Conservation (phyloP, 2,329 filamentous ascomycete species). For the Talaromyces sp. region DNA sequence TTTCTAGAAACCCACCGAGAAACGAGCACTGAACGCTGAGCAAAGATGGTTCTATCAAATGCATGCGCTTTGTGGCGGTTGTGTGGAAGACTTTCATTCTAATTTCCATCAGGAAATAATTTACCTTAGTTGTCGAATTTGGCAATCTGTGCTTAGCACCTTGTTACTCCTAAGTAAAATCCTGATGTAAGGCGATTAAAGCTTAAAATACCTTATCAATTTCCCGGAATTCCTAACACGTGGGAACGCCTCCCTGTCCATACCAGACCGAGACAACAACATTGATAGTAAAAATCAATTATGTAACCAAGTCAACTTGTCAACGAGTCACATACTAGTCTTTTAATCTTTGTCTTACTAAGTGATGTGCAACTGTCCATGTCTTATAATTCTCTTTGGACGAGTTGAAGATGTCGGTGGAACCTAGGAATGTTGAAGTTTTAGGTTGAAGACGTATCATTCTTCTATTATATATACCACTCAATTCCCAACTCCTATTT, state of each 20-base stretch:
- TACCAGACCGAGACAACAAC: conserved; percentile 16
- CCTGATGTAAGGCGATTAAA: neutral
- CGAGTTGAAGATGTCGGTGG: neutral
- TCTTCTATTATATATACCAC: neutral
- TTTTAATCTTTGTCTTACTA: neutral
- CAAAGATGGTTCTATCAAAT: no score
- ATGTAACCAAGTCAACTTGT: neutral
- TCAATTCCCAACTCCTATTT: neutral
- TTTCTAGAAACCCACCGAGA: no score
- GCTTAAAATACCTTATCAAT: neutral
- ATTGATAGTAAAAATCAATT: neutral
- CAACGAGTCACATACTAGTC: neutral
- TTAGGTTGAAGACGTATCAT: neutral
- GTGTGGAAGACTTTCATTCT: no score
- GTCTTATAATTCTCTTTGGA: neutral
- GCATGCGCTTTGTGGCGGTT: no score
- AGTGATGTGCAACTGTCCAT: neutral
- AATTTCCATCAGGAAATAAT: no score
- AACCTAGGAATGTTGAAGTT: conserved; percentile 10
- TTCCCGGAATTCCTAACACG: conserved; percentile 18
- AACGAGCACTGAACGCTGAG: no score
- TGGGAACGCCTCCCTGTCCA: conserved; percentile 14
- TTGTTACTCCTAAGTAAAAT: neutral
- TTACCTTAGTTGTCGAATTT: no score
- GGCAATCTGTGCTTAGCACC: neutral